Conservation (phyloP, 2,329 filamentous ascomycete genomes). For the Beauveria scarabaeidicola region DNA sequence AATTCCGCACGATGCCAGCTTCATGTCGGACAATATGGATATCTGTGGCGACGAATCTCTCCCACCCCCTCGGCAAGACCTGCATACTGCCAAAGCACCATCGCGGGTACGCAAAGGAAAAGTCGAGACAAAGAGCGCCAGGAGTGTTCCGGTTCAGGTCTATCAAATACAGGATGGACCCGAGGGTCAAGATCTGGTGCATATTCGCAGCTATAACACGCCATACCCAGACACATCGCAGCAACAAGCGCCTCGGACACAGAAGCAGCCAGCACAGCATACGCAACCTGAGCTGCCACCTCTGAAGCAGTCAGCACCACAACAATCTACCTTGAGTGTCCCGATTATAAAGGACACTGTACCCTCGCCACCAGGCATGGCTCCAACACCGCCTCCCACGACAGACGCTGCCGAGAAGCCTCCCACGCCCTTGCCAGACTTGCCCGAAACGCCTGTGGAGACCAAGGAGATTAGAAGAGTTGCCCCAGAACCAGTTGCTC, state of each 20-base stretch:
- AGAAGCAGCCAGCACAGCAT: constrained; percentile 1
- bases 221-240: constrained; percentile 18
- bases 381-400: constrained; percentile 31
- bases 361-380: constrained; percentile 19
- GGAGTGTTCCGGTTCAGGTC: constrained; percentile 34
- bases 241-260: neutral
- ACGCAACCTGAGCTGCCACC: constrained; percentile 20
- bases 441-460: neutral
- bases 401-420: constrained; percentile 29
- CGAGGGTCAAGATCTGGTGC: constrained; percentile 26
- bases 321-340: constrained; percentile 12
- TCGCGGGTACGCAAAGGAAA: neutral
- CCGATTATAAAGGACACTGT: constrained; percentile 16
- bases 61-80: constrained; percentile 29
- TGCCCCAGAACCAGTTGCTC: neutral
- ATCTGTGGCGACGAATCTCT: constrained; percentile 54
- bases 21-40: constrained; percentile 67
- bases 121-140: constrained; percentile 26
- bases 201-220: constrained; percentile 28
- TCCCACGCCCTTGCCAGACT: constrained; percentile 18
- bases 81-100: neutral
- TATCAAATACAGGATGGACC: constrained; percentile 31
- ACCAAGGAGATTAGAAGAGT: neutral
- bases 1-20: constrained; percentile 65
- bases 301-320: constrained; percentile 15